A percentile compares a stretch with the other conserved stretches of the same genome.
Conservation (phyloP, 441 rosid species). For the Arabidopsis hybrid region DNA sequence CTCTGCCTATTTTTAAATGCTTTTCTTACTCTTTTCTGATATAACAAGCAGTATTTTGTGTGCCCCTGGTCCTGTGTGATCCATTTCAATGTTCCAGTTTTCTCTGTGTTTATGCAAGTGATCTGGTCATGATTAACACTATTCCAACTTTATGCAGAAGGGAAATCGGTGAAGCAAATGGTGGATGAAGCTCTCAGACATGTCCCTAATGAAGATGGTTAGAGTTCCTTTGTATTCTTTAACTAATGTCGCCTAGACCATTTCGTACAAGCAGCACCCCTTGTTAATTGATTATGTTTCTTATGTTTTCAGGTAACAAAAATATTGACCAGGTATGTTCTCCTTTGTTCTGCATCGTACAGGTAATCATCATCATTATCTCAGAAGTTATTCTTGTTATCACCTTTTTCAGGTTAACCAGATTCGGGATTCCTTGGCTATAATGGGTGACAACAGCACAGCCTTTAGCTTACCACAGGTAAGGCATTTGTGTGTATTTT, state of each 20-base stretch:
- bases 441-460: slow-evolving; percentile 98
- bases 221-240: slow-evolving; percentile 50
- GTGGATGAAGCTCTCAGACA: slow-evolving; percentile 90
- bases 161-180: slow-evolving; percentile 97
- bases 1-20: neutral
- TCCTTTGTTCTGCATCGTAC: slow-evolving; percentile 32
- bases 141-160: slow-evolving; percentile 63
- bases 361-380: slow-evolving; percentile 29
- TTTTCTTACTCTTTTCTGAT: neutral
- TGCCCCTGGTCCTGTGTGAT: slow-evolving; percentile 29
- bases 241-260: slow-evolving; percentile 15
- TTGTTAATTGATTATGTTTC: slow-evolving; percentile 45
- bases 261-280: slow-evolving; percentile 29
- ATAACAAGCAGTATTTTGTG: slow-evolving; percentile 14
- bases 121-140: slow-evolving; percentile 34
- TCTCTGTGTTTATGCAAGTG: slow-evolving; percentile 20
- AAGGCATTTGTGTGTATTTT: slow-evolving; percentile 41
- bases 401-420: slow-evolving; percentile 77
- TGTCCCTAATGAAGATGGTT: slow-evolving; percentile 88
- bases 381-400: slow-evolving; percentile 33
- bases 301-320: slow-evolving; percentile 79
- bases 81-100: slow-evolving; percentile 37
- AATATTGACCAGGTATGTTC: slow-evolving; percentile 85
- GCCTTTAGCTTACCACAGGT: slow-evolving; percentile 99
- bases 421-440: slow-evolving; percentile 90